Base-by-base conservation (phyloP, 2,329 filamentous ascomycete species). In the Gremmenia infestans region DNA sequence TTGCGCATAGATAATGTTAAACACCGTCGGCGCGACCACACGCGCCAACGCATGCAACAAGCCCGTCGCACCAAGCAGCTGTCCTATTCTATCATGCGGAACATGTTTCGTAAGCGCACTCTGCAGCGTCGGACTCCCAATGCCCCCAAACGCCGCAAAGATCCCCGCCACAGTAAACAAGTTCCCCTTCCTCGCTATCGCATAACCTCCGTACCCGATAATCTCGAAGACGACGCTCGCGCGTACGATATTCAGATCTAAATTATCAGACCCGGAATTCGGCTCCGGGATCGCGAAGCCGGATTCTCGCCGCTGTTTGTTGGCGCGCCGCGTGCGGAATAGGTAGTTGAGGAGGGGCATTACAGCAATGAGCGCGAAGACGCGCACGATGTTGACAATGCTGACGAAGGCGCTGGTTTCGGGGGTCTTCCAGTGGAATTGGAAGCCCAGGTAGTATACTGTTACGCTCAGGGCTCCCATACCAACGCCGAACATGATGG, bases 41-140 rank as follows among this genome's bases (percentile, higher is more conserved):
- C 91, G 79, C 3, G 89, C 83, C 37, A 96, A 73, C 1, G 91
- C 88, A 72, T 97, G 93, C 56, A 97, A 73, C 59, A 97, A 76
- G 0, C 93, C 94, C 15, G 87, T 87, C 1, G 91, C 92, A 22
- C 94, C 94, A 0, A 99, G 80, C n/a, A 97, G 76, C 70, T 94
- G 86, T 0, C 94, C 94, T 0, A 94, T 87, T 48, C 82, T 82
- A 60, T 94, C 88, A 0, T 85, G 78, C 0, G 92, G 90, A 0
- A 97, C 87, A 70, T 97, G 94, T 70, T 97, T 97, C 19, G 91
- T 97, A 50, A 97, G 76, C 0, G 88, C 82, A 1, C 89, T 87
- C 67, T 96, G 91, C 50, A 96, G 78, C 0, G 89, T 94, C 1
- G 94, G 92, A 37, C 87, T 87, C 0, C 88, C 92, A 47, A 97